Evolutionary conservation across 192 early-diverging fungal species (phyloP), one percentile per base, ranked within the genome.

Genomic region (Pilobolus umbonatus): DNA sequence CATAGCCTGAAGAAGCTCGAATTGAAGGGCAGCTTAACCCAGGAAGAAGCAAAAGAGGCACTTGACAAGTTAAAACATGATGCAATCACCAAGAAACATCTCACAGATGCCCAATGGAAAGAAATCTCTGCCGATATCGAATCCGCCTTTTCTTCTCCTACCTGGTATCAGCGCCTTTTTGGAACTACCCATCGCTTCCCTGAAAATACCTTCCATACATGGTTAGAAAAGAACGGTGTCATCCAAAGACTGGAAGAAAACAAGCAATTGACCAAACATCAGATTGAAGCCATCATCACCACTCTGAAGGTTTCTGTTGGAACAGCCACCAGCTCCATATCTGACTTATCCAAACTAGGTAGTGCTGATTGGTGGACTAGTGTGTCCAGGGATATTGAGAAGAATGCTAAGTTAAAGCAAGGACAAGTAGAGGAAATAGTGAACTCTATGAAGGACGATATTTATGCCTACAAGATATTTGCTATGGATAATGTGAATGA

Each of bases 51-150:
- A 8, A 40, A 72, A 12, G 28, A 65, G 24, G 28, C 47, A 30
- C 51, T 72, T n/a, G 64, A 65, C 17, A 24, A 61, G 22, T 39
- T 59, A 6, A 40, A 50, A 2, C 43, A 45, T 24, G 19, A 62
- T 9, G 45, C 64, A 11, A 11, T 62, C 19, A 62, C 66, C 31
- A 32, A 72, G 34, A 72, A 72, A 36, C 46, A 44, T 19, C 31
- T 60, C 0, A 59, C 64, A 12, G 55, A 28, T 14, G 49, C 53
- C 15, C 43, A 61, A n/a, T 72, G 64, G 64, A 48, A 72, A 5
- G 35, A 51, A 38, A 60, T 72, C 29, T 29, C 36, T 14, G 31
- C 31, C 19, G 60, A 72, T 21, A 25, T 72, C 9, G 25, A 57
- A 19, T 14, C 55, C 10, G 15, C 43, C 15, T 52, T 65, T 17